Evolutionary conservation across 139 green algal genomes (phyloP).

Genomic region (Chlorella ohadii): DNA sequence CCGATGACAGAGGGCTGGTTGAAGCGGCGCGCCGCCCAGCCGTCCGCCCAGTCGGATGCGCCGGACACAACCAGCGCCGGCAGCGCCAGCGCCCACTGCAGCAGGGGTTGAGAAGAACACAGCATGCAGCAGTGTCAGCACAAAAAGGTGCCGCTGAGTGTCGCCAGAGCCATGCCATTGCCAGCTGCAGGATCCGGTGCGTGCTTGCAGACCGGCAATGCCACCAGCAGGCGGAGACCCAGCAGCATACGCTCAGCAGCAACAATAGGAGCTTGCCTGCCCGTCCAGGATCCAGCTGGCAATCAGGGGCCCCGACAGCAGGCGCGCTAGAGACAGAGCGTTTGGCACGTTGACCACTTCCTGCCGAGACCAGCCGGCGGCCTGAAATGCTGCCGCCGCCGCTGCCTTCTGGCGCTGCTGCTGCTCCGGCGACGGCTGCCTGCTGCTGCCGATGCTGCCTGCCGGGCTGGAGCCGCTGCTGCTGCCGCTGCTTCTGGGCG

Average conservation of each 20-base stretch:
- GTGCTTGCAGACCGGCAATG: no score
- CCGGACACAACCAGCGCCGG: conserved; percentile 41
- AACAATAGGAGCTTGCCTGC: background rate
- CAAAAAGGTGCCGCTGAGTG: no score
- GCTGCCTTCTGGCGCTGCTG: background rate
- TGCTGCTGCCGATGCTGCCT: background rate
- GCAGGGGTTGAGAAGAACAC: background rate
- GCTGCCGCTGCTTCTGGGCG: background rate
- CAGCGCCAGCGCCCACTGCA: conserved; percentile 39
- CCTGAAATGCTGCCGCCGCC: background rate
- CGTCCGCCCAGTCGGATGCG: conserved; percentile 86
- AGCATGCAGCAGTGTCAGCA: no score
- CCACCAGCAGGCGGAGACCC: no score
- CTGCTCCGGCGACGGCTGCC: background rate
- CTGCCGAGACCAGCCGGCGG: conserved; percentile 48
- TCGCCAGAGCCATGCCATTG: no score
- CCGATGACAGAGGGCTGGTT: conserved; percentile 77
- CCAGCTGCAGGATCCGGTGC: no score
- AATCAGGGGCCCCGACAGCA: conserved; percentile 63
- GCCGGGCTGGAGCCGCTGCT: background rate
- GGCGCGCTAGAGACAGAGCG: conserved; percentile 53
- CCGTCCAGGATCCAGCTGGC: conserved; percentile 50
- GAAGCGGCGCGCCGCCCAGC: conserved; percentile 68
- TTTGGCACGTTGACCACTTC: conserved; percentile 65
- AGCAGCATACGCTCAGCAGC: no score